Evolutionary conservation across 1,284 basidiomycete genomes (phyloP).

Genomic region (Pseudozyma hubeiensis): DNA sequence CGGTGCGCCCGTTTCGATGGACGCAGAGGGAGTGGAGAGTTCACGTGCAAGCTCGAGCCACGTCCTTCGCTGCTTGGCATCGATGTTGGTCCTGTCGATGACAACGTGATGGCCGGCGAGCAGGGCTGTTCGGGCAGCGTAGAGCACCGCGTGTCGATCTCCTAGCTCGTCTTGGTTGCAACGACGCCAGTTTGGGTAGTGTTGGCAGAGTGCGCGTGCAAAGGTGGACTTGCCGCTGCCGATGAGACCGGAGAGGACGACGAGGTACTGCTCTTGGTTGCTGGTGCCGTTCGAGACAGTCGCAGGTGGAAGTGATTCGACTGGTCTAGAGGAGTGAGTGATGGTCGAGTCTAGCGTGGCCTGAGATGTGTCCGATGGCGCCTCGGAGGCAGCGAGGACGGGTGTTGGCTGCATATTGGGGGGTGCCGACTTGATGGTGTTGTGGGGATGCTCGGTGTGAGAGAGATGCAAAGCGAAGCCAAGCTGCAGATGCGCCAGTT

Average conservation of each 20-base stretch:
- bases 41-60: slow-evolving; percentile 44
- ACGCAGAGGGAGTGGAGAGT: neutral
- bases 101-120: slow-evolving; percentile 28
- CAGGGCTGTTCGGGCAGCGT: slow-evolving; percentile 25
- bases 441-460: neutral
- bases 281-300: neutral
- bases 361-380: neutral
- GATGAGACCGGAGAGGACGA: slow-evolving; percentile 43
- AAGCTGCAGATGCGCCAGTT: neutral
- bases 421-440: neutral
- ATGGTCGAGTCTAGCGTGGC: too few relatives aligned
- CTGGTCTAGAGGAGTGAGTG: too few relatives aligned
- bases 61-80: slow-evolving; percentile 40
- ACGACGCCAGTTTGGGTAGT: slow-evolving; percentile 37
- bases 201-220: slow-evolving; percentile 34
- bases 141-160: slow-evolving; percentile 31
- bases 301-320: neutral
- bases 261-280: slow-evolving; percentile 29
- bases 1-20: neutral
- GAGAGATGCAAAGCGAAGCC: too few relatives aligned
- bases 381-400: slow-evolving; percentile 9
- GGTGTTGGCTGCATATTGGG: slow-evolving; percentile 27
- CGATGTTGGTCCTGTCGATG: slow-evolving; percentile 53
- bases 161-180: slow-evolving; percentile 52
- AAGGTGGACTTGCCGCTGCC: slow-evolving; percentile 52